Percentiles rank a stretch among this genome's conserved stretches.
phyloP scores from a whole-genome alignment of 352 stramenopile species.

The Globisporangium emineosum region DNA sequence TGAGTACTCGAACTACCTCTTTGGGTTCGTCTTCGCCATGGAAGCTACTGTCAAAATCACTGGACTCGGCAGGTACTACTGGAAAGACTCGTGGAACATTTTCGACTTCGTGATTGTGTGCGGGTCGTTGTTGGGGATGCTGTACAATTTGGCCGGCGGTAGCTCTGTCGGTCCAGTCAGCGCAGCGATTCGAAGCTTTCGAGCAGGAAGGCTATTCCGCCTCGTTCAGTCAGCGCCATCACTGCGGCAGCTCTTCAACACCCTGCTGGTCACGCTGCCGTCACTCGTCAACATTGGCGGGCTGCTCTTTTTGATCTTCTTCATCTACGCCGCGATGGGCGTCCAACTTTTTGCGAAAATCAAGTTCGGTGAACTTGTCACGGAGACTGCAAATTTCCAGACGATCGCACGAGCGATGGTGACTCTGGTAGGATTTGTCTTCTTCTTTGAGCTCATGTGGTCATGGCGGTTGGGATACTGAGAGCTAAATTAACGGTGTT shows the following conservation, averaged over 20 bases:
- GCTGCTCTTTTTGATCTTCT: constrained; percentile 89
- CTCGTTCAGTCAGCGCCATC: constrained; percentile 72
- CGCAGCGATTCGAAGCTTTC: constrained; percentile 76
- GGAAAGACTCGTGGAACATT: constrained; percentile 73
- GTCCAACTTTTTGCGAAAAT: constrained; percentile 91
- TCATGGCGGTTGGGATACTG: background rate
- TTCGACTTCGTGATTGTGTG: constrained; percentile 80
- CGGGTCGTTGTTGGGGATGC: constrained; percentile 43
- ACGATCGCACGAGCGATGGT: constrained; percentile 70
- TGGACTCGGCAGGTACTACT: constrained; percentile 77
- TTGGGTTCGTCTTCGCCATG: constrained; percentile 77
- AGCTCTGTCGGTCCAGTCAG: constrained; percentile 48
- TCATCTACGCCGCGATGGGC: constrained; percentile 90
- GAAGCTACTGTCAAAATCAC: constrained; percentile 86
- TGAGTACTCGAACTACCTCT: constrained; percentile 74
- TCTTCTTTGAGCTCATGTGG: background rate
- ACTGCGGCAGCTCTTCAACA: constrained; percentile 86
- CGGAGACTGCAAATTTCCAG: constrained; percentile 85
- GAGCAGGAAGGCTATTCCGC: constrained; percentile 72
- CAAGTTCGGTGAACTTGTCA: constrained; percentile 60
- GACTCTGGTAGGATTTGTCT: constrained; percentile 36
- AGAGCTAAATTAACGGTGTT: constrained; percentile 14
- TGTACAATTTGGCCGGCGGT: constrained; percentile 44
- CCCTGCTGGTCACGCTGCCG: constrained; percentile 82
- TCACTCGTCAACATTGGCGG: constrained; percentile 85